These are phyloP conservation scores for Sphagnurus paluster DNA, from an alignment of 1,284 basidiomycete species.

Conservation along the genomic window DNA sequence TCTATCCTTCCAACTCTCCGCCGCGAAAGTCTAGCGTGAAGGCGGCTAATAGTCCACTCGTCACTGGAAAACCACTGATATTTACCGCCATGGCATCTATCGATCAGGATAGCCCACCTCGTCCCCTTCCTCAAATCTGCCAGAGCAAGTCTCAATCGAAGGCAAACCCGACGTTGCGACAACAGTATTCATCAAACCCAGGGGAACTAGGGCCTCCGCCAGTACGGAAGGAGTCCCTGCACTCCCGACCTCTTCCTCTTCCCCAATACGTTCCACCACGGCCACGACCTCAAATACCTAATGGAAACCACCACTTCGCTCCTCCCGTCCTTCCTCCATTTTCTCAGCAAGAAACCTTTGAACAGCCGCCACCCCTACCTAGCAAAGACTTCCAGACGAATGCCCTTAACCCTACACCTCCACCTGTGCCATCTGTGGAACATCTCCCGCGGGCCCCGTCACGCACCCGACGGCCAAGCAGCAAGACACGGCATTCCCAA, in stretches of 20 bases:
- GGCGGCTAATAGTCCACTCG: background rate
- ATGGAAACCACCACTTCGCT: background rate
- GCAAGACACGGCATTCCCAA: constrained; percentile 12
- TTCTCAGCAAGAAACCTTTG: background rate
- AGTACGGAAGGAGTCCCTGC: background rate
- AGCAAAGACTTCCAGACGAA: constrained; percentile 6
- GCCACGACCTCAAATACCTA: no score
- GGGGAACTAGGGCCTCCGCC: background rate
- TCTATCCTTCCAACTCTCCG: constrained; percentile 4
- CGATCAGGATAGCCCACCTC: constrained; percentile 13
- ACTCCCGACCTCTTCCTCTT: background rate
- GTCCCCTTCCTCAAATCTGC: background rate
- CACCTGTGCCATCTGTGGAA: constrained; percentile 2
- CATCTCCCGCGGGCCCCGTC: constrained; percentile 5
- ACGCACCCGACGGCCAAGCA: constrained; percentile 7
- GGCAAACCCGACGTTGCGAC: background rate
- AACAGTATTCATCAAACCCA: background rate
- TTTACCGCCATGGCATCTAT: constrained; percentile 35
- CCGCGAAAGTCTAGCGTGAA: constrained; percentile 16
- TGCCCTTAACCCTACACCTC: background rate
- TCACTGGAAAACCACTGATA: constrained; percentile 39
- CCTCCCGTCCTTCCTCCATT: background rate
- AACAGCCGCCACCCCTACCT: background rate
- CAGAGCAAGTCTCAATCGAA: constrained; percentile 2
- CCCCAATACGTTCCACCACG: background rate